A percentile compares a stretch with the other conserved stretches of the same genome.
Evolutionary conservation across 2,329 filamentous ascomycete genomes (phyloP).

Genomic region (Calonectria hongkongensis): DNA sequence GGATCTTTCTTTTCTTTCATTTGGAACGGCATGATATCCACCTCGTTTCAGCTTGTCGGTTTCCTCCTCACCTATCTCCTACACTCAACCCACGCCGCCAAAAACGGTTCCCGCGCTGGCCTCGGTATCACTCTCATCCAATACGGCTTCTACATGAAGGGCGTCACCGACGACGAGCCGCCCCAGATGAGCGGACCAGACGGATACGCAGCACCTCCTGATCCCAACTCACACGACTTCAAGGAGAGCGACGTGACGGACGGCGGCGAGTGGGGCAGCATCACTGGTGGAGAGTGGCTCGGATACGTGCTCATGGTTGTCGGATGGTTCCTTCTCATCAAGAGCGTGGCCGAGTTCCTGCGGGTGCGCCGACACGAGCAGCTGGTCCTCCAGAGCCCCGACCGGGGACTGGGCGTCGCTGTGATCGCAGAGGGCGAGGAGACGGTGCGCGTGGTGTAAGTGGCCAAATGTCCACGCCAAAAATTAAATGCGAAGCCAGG

Average conservation of each 20-base stretch:
- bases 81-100: constrained; percentile 97
- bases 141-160: constrained; percentile 97
- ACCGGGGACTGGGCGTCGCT: constrained; percentile 88
- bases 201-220: constrained; percentile 81
- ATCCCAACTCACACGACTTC: constrained; percentile 94
- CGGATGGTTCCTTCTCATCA: constrained; percentile 97
- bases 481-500: background rate
- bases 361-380: constrained; percentile 93
- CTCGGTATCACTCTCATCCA: constrained; percentile 96
- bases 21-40: constrained; percentile 97
- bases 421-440: constrained; percentile 91
- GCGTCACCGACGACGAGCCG: constrained; percentile 67
- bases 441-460: constrained; percentile 83
- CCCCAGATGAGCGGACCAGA: constrained; percentile 70
- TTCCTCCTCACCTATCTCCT: constrained; percentile 98
- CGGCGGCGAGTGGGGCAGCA: constrained; percentile 66
- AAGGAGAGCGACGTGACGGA: constrained; percentile 81
- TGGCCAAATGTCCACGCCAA: background rate
- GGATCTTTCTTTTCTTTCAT: constrained; percentile 90
- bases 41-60: constrained; percentile 97
- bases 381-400: constrained; percentile 93
- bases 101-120: constrained; percentile 95
- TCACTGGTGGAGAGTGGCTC: constrained; percentile 89
- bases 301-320: constrained; percentile 97
- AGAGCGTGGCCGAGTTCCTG: constrained; percentile 93